phyloP scores from a whole-genome alignment of 2,329 filamentous ascomycete genomes.

The Blastomyces parvus region DNA sequence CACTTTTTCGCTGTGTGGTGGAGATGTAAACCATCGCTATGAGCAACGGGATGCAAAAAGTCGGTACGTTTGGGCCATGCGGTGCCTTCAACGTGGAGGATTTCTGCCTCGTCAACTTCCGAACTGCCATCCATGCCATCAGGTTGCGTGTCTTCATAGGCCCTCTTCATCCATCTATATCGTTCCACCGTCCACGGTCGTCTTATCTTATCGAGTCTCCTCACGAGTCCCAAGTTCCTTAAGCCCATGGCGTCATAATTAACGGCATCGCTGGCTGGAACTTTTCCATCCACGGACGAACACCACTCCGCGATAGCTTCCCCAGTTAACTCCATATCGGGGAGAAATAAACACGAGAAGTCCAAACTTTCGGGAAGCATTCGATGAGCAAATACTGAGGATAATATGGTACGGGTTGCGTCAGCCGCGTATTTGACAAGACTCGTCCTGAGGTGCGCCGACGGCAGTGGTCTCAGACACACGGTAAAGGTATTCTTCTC shows the following conservation, averaged over 20 bases:
- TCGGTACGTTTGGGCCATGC: constrained; percentile 27
- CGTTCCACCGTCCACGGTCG: constrained; percentile 18
- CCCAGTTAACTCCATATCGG: constrained; percentile 8
- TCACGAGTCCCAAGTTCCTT: constrained; percentile 16
- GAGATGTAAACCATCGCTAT: constrained; percentile 14
- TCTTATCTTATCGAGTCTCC: constrained; percentile 12
- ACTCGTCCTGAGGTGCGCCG: constrained; percentile 3
- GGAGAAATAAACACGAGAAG: constrained; percentile 20
- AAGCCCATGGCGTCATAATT: constrained; percentile 8
- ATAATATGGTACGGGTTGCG: constrained; percentile 18
- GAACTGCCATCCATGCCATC: neutral
- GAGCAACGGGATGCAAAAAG: constrained; percentile 23
- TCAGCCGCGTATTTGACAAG: constrained; percentile 12
- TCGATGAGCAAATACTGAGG: constrained; percentile 17
- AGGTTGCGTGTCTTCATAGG: constrained; percentile 9
- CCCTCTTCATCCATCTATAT: constrained; percentile 13
- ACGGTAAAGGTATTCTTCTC: constrained; percentile 18
- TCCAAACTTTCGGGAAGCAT: constrained; percentile 15
- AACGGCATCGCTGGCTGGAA: constrained; percentile 9
- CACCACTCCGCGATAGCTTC: constrained; percentile 17
- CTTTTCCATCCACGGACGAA: constrained; percentile 14
- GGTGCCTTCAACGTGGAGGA: constrained; percentile 21
- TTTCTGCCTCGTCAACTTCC: constrained; percentile 9
- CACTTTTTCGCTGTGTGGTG: constrained; percentile 18
- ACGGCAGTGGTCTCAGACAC: constrained; percentile 13